These are phyloP conservation scores for Chytriomyces confervae DNA, from an alignment of 192 early-diverging fungal genomes.

Conservation along the genomic window DNA sequence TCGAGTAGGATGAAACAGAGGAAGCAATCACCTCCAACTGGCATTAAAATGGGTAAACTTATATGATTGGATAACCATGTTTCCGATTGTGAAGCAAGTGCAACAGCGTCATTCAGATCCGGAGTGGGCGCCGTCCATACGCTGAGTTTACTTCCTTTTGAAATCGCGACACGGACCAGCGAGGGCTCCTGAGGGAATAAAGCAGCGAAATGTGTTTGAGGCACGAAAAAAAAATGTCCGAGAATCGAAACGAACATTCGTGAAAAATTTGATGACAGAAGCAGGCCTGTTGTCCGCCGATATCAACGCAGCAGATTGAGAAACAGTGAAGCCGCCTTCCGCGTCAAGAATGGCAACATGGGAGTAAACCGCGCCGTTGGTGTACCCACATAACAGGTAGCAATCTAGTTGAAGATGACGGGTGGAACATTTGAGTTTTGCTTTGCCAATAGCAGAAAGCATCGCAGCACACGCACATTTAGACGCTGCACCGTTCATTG, in stretches of 20 bases:
- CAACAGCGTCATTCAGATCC: neutral
- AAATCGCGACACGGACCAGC: conserved; percentile 10
- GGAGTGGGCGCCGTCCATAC: conserved; percentile 14
- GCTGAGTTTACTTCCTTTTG: conserved; percentile 2
- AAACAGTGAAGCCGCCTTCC: neutral
- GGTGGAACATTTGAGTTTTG: too few relatives aligned
- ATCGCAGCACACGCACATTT: neutral
- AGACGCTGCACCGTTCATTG: neutral
- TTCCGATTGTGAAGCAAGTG: too few relatives aligned
- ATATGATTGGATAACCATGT: too few relatives aligned
- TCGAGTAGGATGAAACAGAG: too few relatives aligned
- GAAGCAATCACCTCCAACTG: too few relatives aligned
- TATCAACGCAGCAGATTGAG: neutral
- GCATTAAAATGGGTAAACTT: too few relatives aligned
- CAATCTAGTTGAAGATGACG: neutral
- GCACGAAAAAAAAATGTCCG: neutral
- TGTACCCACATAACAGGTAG: conserved; percentile 19
- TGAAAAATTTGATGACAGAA: conserved; percentile 10
- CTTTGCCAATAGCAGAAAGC: neutral
- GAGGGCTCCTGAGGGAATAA: neutral
- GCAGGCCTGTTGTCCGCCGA: neutral
- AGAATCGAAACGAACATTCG: neutral
- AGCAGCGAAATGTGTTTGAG: neutral
- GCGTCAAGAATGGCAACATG: neutral
- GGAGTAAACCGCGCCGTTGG: conserved; percentile 7